Conservation (phyloP, 2,329 filamentous ascomycete genomes). For the Knoxdaviesia proteae region DNA sequence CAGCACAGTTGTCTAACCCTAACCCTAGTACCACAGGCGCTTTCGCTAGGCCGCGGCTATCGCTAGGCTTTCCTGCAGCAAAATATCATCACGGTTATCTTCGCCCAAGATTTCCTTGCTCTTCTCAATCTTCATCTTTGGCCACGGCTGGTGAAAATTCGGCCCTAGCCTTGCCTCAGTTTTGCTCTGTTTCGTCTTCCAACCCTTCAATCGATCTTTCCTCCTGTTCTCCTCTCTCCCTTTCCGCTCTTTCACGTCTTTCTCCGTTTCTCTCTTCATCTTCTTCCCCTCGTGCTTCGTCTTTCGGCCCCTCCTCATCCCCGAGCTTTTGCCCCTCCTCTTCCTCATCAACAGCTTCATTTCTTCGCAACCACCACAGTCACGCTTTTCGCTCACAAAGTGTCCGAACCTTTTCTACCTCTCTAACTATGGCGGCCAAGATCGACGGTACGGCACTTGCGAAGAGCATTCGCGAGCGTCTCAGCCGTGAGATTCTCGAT, state of each 20-base stretch:
- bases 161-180: no score
- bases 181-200: neutral
- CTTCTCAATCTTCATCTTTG: no score
- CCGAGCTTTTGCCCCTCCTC: neutral
- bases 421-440: slow-evolving; percentile 63
- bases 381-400: slow-evolving; percentile 1
- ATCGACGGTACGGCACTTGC: slow-evolving; percentile 95
- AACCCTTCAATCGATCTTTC: neutral
- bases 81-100: no score
- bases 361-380: slow-evolving; percentile 1
- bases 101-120: no score
- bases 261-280: slow-evolving; percentile 1
- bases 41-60: no score
- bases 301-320: neutral
- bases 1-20: no score
- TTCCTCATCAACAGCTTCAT: neutral
- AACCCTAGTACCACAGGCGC: no score
- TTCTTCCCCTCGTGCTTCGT: neutral
- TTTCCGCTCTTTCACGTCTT: neutral
- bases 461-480: slow-evolving; percentile 66
- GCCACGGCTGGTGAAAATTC: no score
- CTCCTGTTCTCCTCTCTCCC: slow-evolving; percentile 1
- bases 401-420: slow-evolving; percentile 20
- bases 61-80: no score
- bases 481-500: slow-evolving; percentile 61